Conservation (phyloP, 106 monocot species). For the Triglochin maritima region DNA sequence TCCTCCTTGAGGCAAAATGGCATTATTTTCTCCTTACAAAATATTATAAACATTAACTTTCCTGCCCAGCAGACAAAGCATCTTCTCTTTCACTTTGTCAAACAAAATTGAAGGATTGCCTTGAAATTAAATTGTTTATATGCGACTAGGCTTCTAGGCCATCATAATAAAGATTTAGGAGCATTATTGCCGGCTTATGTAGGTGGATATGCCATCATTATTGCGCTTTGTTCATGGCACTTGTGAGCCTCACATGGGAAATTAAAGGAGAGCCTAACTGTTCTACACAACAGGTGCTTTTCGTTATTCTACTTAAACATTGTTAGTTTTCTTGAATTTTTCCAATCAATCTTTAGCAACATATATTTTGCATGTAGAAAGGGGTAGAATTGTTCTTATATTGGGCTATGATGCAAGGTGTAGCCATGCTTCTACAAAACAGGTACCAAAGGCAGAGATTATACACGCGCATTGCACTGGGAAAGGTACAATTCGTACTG, state of each 20-base stretch:
- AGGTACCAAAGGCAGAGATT: conserved; percentile 79
- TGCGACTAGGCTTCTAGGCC: no score
- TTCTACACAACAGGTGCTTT: conserved; percentile 52
- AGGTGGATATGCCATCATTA: conserved; percentile 99
- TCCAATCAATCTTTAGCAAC: no score
- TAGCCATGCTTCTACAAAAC: conserved; percentile 83
- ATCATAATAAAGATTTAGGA: no score
- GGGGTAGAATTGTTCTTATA: conserved; percentile 50
- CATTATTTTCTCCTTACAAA: no score
- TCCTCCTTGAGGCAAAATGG: no score
- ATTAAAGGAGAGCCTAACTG: conserved; percentile 17
- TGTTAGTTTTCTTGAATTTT: neutral
- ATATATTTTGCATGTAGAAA: conserved; percentile 28
- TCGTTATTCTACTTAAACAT: neutral
- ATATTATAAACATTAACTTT: no score
- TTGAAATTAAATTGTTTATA: no score
- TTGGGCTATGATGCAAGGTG: conserved; percentile 81
- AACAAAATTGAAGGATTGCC: no score
- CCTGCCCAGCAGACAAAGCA: no score
- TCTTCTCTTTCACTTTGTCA: no score
- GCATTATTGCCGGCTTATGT: neutral
- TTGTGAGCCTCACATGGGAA: conserved; percentile 89
- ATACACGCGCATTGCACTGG: conserved; percentile 76
- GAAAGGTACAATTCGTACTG: conserved; percentile 33
- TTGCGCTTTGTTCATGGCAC: conserved; percentile 70